Percentiles rank a stretch among this genome's conserved stretches.
Evolutionary conservation across 164 flowering plant species (phyloP).

Genomic region (Akebia trifoliata): DNA sequence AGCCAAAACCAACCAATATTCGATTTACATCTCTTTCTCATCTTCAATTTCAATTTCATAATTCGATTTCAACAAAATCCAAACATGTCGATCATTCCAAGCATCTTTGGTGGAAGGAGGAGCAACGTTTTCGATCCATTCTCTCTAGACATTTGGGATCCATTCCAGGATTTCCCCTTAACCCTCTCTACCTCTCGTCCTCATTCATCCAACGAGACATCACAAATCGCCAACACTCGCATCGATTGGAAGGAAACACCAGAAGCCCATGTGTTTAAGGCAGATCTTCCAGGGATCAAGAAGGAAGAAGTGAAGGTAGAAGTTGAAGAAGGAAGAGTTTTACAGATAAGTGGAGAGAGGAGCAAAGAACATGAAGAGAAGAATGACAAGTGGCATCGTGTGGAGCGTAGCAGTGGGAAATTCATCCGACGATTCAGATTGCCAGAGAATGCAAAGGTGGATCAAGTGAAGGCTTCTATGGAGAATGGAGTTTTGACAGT

Average conservation of each 20-base stretch:
- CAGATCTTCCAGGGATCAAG: slow-evolving; percentile 13
- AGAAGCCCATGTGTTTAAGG: slow-evolving; percentile 27
- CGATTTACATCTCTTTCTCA: too few species aligned
- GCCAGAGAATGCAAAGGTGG: slow-evolving; percentile 36
- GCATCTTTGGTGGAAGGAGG: neutral
- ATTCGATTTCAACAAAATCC: too few species aligned
- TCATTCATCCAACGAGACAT: slow-evolving; percentile 1
- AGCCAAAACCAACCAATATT: too few species aligned
- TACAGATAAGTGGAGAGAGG: slow-evolving; percentile 24
- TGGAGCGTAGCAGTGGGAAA: slow-evolving; percentile 30
- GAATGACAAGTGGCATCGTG: slow-evolving; percentile 26
- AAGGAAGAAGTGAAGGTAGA: slow-evolving; percentile 25
- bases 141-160: slow-evolving; percentile 25
- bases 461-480: slow-evolving; percentile 26
- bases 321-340: slow-evolving; percentile 26
- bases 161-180: slow-evolving; percentile 15
- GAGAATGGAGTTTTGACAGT: slow-evolving; percentile 29
- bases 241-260: slow-evolving; percentile 39
- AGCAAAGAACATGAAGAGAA: slow-evolving; percentile 27
- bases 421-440: slow-evolving; percentile 27
- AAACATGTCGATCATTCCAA: slow-evolving; percentile 11
- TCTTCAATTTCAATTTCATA: too few species aligned
- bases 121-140: slow-evolving; percentile 22
- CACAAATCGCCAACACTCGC: slow-evolving; percentile 11
- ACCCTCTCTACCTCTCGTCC: neutral